Percentiles rank a stretch among this genome's conserved stretches.
These are phyloP conservation scores for Persicaria maculosa DNA, from an alignment of 148 eudicot species.

Conservation along the genomic window DNA sequence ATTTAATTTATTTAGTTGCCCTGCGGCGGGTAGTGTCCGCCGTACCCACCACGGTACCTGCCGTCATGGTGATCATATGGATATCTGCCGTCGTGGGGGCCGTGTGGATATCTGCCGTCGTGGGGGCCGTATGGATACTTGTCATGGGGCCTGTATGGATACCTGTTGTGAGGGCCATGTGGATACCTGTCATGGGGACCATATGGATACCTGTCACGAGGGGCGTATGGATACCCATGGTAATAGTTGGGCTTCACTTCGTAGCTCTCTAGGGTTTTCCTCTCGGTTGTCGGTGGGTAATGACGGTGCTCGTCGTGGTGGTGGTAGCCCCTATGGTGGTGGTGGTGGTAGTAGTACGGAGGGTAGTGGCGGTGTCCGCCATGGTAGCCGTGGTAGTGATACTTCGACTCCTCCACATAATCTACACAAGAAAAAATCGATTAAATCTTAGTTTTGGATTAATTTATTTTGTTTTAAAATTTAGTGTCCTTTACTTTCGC, in stretches of 20 bases:
- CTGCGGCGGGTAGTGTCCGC: neutral
- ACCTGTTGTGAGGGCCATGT: neutral
- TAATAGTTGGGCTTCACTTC: neutral
- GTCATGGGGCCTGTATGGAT: neutral
- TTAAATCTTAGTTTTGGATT: too few species aligned
- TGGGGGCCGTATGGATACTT: neutral
- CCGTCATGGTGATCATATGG: neutral
- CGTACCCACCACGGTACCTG: neutral
- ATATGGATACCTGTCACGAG: neutral
- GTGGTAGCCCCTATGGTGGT: neutral
- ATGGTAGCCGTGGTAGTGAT: neutral
- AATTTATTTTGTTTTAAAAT: too few species aligned
- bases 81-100: neutral
- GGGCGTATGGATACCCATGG: neutral
- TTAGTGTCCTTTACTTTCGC: too few species aligned
- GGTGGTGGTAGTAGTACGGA: neutral
- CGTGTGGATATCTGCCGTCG: neutral
- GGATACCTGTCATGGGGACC: neutral
- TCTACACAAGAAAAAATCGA: neutral
- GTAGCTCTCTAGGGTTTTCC: too few species aligned
- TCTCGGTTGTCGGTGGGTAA: neutral
- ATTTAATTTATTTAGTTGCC: neutral
- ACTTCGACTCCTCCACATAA: neutral
- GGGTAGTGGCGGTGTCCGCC: neutral
- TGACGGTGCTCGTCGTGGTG: neutral